Base-by-base conservation (phyloP, 2,329 filamentous ascomycete genomes). In the Aspergillus puulaauensis region DNA sequence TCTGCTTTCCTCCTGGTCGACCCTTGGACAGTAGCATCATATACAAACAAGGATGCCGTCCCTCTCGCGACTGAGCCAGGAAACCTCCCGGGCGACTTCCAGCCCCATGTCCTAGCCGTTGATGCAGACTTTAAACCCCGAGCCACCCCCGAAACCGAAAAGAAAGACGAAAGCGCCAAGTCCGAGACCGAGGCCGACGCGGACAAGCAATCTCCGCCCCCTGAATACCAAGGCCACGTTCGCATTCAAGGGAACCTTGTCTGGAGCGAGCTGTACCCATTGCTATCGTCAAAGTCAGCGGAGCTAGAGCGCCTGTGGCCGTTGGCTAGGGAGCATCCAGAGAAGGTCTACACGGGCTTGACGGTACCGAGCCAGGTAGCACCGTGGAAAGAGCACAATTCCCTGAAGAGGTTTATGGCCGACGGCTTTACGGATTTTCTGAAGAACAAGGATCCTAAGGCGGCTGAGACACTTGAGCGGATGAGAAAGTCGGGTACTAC, bases 201-300 rank as follows among this genome's bases (percentile, higher is more conserved):
- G 27, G 9, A 31, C 27, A 31, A 31, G 27, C 27, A 31, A 31
- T 3, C 27, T 31, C 27, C 9, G 3, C 9, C 27, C 27, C 65
- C 65, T 1, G 59, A 56, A 2, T 72, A 65, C 21, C 45, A 40
- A 6, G 68, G 69, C 8, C 59, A 64, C 19, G 64, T 73, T 62
- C 68, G 68, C 8, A 64, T 73, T 21, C 60, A 68, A 12, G 68
- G 67, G 17, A 70, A 62, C 23, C 56, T 73, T 4, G 48, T 73
- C 11, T 72, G 70, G 68, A 61, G 65, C 14, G 70, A 73, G 41
- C 45, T 73, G 2, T 69, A 62, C 39, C 64, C 68, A 1, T 44
- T 64, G 46, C 40, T 65, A 1, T 21, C 49, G 8, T 50, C 64
- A 12, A 60, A 68, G 41, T 51, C 59, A 2, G 54, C 56, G 9